Conservation (phyloP, 2,329 filamentous ascomycete species). For the Hypocrella siamensis region DNA sequence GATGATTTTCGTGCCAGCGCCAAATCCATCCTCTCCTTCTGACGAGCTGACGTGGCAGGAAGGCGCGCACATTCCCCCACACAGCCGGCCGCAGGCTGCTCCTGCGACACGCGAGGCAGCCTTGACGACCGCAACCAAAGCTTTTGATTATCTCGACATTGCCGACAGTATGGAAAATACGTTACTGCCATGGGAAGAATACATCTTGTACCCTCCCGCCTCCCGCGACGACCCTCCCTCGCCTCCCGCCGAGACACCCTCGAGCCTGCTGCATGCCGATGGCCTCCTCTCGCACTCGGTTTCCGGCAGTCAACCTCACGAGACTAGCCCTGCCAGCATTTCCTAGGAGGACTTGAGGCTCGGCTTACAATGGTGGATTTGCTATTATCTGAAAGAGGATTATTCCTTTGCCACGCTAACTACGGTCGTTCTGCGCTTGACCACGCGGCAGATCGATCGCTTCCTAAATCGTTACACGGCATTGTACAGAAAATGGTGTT, state of each 20-base stretch:
- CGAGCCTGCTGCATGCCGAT: neutral
- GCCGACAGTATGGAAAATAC: too few species aligned
- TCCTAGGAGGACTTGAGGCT: conserved; percentile 11
- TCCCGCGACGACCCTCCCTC: too few species aligned
- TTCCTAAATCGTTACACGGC: conserved; percentile 10
- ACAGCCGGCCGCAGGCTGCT: neutral
- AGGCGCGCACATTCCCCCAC: neutral
- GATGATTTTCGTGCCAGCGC: neutral
- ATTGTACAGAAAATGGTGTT: conserved; percentile 7
- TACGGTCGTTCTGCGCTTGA: conserved; percentile 8
- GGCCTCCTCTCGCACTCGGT: neutral
- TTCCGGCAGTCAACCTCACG: neutral
- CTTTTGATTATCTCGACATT: too few species aligned
- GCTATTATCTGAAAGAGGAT: conserved; percentile 8
- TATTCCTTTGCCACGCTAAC: conserved; percentile 8
- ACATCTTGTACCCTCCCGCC: too few species aligned
- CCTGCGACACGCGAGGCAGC: neutral
- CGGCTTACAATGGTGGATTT: conserved; percentile 12
- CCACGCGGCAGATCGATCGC: conserved; percentile 6
- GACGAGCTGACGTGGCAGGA: neutral
- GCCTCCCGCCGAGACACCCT: too few species aligned
- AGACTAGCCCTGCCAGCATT: neutral
- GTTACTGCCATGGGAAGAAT: too few species aligned
- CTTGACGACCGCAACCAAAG: too few species aligned
- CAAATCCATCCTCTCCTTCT: neutral